Base-by-base conservation (phyloP, 257 asterid species). In the Nicotiana undulata region DNA sequence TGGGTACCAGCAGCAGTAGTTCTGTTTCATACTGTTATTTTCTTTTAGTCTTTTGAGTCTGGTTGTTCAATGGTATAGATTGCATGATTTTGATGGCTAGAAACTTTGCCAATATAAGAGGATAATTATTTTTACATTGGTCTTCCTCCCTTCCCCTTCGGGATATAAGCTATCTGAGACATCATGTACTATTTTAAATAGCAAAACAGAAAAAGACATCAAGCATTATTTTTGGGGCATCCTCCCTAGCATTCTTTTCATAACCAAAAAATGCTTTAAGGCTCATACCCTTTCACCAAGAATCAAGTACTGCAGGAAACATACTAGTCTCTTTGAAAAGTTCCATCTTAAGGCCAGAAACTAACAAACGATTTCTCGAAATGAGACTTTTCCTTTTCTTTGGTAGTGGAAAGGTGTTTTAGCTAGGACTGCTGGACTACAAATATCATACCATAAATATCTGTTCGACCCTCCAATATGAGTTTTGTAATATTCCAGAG, bases 401-500 rank as follows among this genome's bases (percentile, higher is more conserved):
- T 29, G 82, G 76, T 55, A 9, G 18, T 17, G 44, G 55, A 51
- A 29, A 80, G 29, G 76, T 53, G 65, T 28, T 9, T 16, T 29
- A 82, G 77, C 70, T 37, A 64, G 63, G 67, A 24, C 3, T 37
- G 77, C 12, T 56, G 18, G 82, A 72, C 59, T 56, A 31, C 26
- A 72, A 20, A 59, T 61, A 79, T 84, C 92, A 81, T 86, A 94
- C 98, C 98, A n/a, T 79, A 82, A 65, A 90, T 74, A 64, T 93
- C 95, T 65, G 86, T 87, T 79, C 97, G 95, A 31, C 97, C 98
- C 86, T 91, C 94, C 89, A 93, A 83, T 32, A 88, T 85, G 85
- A 94, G 94, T 52, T 87, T 87, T 59, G 82, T 82, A 46, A 94
- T 90, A 87, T 84, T 81, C 76, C 93, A 87, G 63, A 77, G 84